Evolutionary conservation across 176 grass and related monocot species (phyloP), one percentile per base, ranked within the genome.

Genomic region (Rhynchospora pubera): DNA sequence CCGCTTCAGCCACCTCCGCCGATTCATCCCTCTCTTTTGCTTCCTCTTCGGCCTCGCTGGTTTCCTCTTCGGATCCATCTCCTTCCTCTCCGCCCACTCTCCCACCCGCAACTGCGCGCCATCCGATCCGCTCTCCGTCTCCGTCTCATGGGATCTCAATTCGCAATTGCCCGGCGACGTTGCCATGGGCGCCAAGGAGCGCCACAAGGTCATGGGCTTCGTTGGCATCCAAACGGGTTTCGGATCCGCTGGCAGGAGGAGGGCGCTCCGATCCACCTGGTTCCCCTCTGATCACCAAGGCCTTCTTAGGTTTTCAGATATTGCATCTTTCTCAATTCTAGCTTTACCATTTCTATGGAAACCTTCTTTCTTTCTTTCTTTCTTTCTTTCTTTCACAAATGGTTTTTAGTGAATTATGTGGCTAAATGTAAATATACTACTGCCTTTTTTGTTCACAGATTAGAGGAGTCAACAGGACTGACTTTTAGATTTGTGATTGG

Each of bases 171-270:
- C 22, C 8, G 69, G 30, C 4, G 61, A 52, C 0, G 58, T 60
- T 12, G 86, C 83, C 32, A 71, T 84, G 9, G 90, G 92, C 82
- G 85, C 69, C 43, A 78, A 79, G 52, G 91, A 88, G 6, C 80
- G 97, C 58, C 93, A 93, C 61, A 99, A 93, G 87, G 97, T 90
- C 14, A 99, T 99, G 93, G 93, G 85, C 19, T 99, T 99, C 86
- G 96, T 99, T 46, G 96, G 96, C 79, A 99, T 99, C 89, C 94
- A 95, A 85, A 95, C 96, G 64, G 93, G 93, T 18, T 99, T 99
- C 79, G 69, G 68, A 84, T 99, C 91, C 62, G 83, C 82, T 7
- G 89, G 92, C 3, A 84, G 96, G 10, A 86, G 96, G 12, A 84
- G 88, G 66, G 83, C 91, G 18, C 89, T 99, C 43, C 79, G 96